Conservation (phyloP, 2,329 filamentous ascomycete genomes). For the Exophiala lecanii-corni region DNA sequence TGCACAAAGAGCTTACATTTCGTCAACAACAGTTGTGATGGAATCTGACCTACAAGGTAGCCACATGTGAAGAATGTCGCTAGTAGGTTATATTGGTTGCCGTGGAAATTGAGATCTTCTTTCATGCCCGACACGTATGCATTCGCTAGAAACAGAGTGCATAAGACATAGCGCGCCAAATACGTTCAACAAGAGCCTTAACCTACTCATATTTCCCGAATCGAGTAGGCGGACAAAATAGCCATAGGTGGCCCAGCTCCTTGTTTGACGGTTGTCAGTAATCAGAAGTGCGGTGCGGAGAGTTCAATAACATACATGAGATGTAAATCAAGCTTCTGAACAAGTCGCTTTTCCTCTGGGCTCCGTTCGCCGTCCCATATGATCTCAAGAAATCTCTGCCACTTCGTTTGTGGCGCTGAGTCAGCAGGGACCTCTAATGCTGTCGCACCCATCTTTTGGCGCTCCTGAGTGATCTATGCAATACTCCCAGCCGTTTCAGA, state of each 20-base stretch:
- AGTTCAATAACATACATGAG: constrained; percentile 26
- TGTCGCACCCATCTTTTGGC: too few relatives aligned
- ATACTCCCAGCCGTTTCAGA: too few relatives aligned
- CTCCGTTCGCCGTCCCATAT: constrained; percentile 7
- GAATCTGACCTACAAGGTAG: constrained; percentile 27
- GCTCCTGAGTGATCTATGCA: too few relatives aligned
- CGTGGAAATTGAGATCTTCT: constrained; percentile 31
- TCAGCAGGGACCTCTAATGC: too few relatives aligned
- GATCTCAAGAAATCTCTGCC: constrained; percentile 2
- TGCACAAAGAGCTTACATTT: constrained; percentile 27
- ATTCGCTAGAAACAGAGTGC: constrained; percentile 24
- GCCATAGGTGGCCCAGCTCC: constrained; percentile 38
- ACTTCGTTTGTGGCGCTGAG: not conserved
- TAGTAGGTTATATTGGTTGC: constrained; percentile 32
- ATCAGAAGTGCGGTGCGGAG: too few relatives aligned
- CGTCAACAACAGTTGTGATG: constrained; percentile 37
- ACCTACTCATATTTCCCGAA: constrained; percentile 10
- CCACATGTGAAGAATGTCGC: constrained; percentile 17
- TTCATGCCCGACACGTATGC: constrained; percentile 38
- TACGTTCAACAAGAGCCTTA: too few relatives aligned
- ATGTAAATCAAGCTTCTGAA: constrained; percentile 36
- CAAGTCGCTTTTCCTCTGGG: constrained; percentile 34
- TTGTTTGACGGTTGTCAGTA: not conserved
- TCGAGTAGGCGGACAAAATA: constrained; percentile 30
- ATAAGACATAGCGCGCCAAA: too few relatives aligned